phyloP scores from a whole-genome alignment of 73 alveolate genomes.

The Tetrahymena elliotti region DNA sequence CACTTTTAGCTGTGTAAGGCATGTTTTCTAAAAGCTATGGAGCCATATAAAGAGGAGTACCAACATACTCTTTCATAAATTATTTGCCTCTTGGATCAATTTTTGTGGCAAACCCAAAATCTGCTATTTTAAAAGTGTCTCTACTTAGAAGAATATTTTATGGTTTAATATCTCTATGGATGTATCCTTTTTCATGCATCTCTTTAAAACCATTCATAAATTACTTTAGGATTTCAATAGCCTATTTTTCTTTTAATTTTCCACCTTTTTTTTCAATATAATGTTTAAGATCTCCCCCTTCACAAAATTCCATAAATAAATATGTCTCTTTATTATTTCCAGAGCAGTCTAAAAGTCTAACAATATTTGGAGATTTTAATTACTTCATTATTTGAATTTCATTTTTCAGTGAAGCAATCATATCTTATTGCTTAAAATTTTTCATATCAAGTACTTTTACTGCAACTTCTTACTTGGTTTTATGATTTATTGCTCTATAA shows the following conservation, averaged over 20 bases:
- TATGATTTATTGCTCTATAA: slow-evolving; percentile 12
- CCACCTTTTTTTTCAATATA: slow-evolving; percentile 6
- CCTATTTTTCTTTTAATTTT: slow-evolving; percentile 7
- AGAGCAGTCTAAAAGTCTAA: slow-evolving; percentile 12
- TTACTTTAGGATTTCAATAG: slow-evolving; percentile 4
- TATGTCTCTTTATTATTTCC: not conserved
- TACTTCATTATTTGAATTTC: slow-evolving; percentile 14
- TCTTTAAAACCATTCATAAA: slow-evolving; percentile 17
- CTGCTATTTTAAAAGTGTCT: slow-evolving; percentile 21
- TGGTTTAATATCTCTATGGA: slow-evolving; percentile 33
- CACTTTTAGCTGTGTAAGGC: slow-evolving; percentile 17
- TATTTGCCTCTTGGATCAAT: slow-evolving; percentile 4
- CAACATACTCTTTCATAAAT: slow-evolving; percentile 18
- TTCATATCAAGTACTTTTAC: slow-evolving; percentile 17
- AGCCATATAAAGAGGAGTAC: slow-evolving; percentile 40
- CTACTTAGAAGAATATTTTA: slow-evolving; percentile 11
- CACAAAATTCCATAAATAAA: slow-evolving; percentile 25
- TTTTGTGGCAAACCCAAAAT: slow-evolving; percentile 41
- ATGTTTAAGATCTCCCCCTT: slow-evolving; percentile 21
- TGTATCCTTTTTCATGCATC: not conserved
- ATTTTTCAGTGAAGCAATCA: slow-evolving; percentile 4
- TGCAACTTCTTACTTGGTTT: slow-evolving; percentile 29
- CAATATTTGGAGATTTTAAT: slow-evolving; percentile 25
- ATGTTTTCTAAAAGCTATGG: slow-evolving; percentile 17
- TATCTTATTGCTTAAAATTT: slow-evolving; percentile 3